Evolutionary conservation across 305 asterid genomes (phyloP).

Genomic region (Plantago rigida): DNA sequence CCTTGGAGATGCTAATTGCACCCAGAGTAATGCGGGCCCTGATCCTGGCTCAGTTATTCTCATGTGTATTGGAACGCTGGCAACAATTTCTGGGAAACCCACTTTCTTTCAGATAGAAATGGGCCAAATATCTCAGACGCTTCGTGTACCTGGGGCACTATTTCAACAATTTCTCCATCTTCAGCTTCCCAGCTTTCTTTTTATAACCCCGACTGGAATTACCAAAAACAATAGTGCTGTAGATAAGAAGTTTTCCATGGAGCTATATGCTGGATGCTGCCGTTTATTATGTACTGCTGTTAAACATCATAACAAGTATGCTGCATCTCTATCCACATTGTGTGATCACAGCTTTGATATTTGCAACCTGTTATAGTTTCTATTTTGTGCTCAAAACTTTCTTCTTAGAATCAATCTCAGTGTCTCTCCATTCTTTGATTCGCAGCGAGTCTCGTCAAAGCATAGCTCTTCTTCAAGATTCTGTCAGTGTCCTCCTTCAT

Average conservation of each 20-base stretch:
- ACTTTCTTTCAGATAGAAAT: constrained; percentile 49
- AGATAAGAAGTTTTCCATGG: constrained; percentile 43
- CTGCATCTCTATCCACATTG: constrained; percentile 11
- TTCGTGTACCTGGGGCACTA: constrained; percentile 69
- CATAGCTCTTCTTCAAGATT: constrained; percentile 65
- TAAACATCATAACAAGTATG: constrained; percentile 69
- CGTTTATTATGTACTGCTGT: constrained; percentile 60
- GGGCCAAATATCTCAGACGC: constrained; percentile 50
- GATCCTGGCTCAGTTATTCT: constrained; percentile 75
- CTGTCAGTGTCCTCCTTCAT: constrained; percentile 66
- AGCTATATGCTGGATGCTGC: constrained; percentile 73
- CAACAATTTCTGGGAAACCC: constrained; percentile 58
- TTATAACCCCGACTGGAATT: constrained; percentile 21
- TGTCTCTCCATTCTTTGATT: constrained; percentile 22
- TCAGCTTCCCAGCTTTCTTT: constrained; percentile 32
- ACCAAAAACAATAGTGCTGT: constrained; percentile 26
- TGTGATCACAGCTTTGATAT: constrained; percentile 14
- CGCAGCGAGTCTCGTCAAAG: constrained; percentile 55
- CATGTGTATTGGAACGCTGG: constrained; percentile 60
- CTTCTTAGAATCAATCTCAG: constrained; percentile 18
- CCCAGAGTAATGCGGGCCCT: constrained; percentile 35
- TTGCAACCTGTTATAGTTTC: constrained; percentile 6
- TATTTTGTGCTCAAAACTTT: constrained; percentile 5
- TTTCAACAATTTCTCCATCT: constrained; percentile 57
- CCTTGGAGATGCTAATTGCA: constrained; percentile 30